Evolutionary conservation across 2,329 filamentous ascomycete species (phyloP).

Genomic region (Trichoderma simmonsii): DNA sequence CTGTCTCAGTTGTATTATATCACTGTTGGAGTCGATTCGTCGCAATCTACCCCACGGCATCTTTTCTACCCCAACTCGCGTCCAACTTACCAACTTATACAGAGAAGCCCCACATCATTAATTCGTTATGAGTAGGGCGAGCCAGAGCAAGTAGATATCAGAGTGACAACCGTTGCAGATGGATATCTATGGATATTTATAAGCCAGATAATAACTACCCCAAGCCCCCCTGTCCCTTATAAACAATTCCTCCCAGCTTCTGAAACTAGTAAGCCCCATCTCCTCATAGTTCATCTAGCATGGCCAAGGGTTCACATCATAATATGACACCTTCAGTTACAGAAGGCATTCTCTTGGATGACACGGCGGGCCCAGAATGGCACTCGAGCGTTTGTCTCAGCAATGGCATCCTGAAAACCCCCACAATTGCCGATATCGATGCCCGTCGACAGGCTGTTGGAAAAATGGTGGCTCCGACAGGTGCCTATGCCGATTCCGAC

Average conservation of each 20-base stretch:
- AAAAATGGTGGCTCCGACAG: background rate
- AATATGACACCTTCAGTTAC: background rate
- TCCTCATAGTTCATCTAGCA: background rate
- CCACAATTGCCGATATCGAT: background rate
- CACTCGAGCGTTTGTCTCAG: background rate
- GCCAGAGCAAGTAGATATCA: background rate
- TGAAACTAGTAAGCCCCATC: background rate
- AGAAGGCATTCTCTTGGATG: background rate
- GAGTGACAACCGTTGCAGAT: background rate
- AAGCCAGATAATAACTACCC: background rate
- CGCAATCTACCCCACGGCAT: background rate
- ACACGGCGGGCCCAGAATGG: background rate
- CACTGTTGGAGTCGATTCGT: background rate
- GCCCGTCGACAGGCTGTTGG: background rate
- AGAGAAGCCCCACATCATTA: background rate
- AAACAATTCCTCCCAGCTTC: background rate
- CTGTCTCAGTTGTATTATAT: background rate
- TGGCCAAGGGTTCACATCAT: background rate
- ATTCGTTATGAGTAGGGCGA: background rate
- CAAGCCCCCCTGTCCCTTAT: background rate
- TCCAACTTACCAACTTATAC: background rate
- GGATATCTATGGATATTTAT: background rate
- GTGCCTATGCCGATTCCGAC: background rate
- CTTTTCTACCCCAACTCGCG: slow-evolving; percentile 5
- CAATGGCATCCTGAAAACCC: background rate